These are phyloP conservation scores for Suhomyces emberorum DNA, from an alignment of 805 yeast species.

Conservation along the genomic window DNA sequence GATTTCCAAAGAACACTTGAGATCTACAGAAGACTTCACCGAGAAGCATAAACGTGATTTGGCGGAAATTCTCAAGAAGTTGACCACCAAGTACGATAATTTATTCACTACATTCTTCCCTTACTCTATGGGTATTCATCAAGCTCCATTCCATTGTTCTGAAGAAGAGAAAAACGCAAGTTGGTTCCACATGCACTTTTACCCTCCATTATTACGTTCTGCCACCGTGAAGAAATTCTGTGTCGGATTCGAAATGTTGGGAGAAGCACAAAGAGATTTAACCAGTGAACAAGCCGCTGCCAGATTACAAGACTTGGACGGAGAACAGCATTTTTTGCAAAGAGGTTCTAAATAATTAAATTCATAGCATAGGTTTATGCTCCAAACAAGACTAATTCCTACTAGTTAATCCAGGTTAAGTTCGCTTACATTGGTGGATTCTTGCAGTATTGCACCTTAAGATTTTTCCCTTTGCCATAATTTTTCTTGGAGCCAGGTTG, in stretches of 20 bases:
- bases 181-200: constrained; percentile 71
- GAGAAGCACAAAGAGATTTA: constrained; percentile 68
- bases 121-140: constrained; percentile 80
- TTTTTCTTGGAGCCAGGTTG: too few species aligned
- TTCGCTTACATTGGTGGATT: too few species aligned
- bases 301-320: constrained; percentile 43
- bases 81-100: constrained; percentile 69
- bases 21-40: constrained; percentile 47
- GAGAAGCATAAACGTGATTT: constrained; percentile 50
- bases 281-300: constrained; percentile 67
- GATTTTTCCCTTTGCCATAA: too few species aligned
- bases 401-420: too few species aligned
- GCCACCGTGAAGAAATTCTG: constrained; percentile 74
- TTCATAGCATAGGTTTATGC: too few species aligned
- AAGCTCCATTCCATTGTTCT: constrained; percentile 55
- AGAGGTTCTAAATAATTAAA: too few species aligned
- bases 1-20: constrained; percentile 52
- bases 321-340: constrained; percentile 30
- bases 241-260: constrained; percentile 69
- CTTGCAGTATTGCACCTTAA: too few species aligned
- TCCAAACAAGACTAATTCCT: too few species aligned
- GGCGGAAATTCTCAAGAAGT: constrained; percentile 48
- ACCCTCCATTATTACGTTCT: constrained; percentile 71
- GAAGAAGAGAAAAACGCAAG: constrained; percentile 40
- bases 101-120: constrained; percentile 69